Evolutionary conservation across 768 basidiomycete species (phyloP), one percentile per base, ranked within the genome.

Genomic region (Boletus tylopilopsis): DNA sequence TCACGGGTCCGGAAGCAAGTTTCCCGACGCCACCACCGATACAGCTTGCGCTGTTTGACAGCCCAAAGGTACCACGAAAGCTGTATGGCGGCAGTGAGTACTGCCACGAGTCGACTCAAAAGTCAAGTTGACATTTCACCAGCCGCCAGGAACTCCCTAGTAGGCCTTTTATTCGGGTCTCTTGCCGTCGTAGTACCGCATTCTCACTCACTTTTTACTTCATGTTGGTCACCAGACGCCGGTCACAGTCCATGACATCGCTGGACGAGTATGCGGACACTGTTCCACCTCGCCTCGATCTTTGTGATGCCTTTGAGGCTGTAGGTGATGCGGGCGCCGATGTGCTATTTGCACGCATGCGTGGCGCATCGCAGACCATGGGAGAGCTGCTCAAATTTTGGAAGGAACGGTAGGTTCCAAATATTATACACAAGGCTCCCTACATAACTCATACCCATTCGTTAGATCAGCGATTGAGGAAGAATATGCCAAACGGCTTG

Each of bases 251-350:
- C 32, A 87, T 87, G 0, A 88, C 89, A 5, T 92, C 90, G 6
- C 74, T 91, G 29, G 81, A 87, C 23, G 81, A 74, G 67, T 90
- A 76, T 67, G 85, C 79, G 6, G 72, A 76, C 32, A 61, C 70
- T 23, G 58, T 68, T 6, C 61, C 64, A 56, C 76, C 79, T 49
- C 81, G 82, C 10, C 69, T 84, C 60, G 92, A 96, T 71, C 97
- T 94, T 71, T 98, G 94, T 69, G 98, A 98, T 70, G 82, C 92
- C 2, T 98, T 98, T 73, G 98, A 96, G 96, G 92, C 91, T 10
- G 58, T 77, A 18, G 80, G 76, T 23, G 93, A 96, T 73, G 86
- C 78, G 32, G 94, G 94, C 15, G 92, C 90, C 54, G 91, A 95
- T 60, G 91, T 94, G 37, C 75, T 97, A 25, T 88, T 91, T 65